Percentiles rank a stretch among this genome's conserved stretches.
Evolutionary conservation across 164 flowering plant species (phyloP).

Genomic region (Vitis riparia): DNA sequence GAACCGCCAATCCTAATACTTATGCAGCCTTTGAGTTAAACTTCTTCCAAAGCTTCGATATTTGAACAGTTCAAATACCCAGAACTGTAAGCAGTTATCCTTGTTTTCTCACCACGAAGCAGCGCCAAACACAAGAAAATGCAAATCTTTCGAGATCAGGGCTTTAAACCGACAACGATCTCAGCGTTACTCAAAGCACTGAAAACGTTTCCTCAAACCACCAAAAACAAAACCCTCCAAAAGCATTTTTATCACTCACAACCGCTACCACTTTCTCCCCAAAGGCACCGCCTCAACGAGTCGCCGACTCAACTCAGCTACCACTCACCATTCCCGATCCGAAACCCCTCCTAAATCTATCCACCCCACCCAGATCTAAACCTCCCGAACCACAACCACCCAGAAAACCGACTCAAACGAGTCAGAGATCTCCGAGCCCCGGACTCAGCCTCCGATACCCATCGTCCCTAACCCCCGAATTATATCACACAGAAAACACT

Average conservation of each 20-base stretch:
- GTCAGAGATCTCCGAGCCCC: not conserved
- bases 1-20: no score
- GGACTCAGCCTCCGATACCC: not conserved
- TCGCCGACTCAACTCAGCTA: not conserved
- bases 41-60: no score
- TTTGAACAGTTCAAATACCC: conserved; percentile 1
- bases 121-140: conserved; percentile 40
- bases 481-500: no score
- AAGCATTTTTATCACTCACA: not conserved
- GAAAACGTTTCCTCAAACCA: conserved; percentile 2
- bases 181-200: conserved; percentile 4
- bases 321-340: no score
- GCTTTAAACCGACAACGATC: conserved; percentile 18
- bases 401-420: not conserved
- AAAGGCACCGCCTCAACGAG: conserved; percentile 5
- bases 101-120: conserved; percentile 16
- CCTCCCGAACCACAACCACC: not conserved
- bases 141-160: conserved; percentile 38
- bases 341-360: not conserved
- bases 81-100: conserved; percentile 10
- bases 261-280: no score
- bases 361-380: no score
- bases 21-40: no score
- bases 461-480: no score
- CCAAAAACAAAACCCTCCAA: conserved; percentile 2